Conservation (phyloP, 148 eudicot species). For the Vaccinium macrocarpon region DNA sequence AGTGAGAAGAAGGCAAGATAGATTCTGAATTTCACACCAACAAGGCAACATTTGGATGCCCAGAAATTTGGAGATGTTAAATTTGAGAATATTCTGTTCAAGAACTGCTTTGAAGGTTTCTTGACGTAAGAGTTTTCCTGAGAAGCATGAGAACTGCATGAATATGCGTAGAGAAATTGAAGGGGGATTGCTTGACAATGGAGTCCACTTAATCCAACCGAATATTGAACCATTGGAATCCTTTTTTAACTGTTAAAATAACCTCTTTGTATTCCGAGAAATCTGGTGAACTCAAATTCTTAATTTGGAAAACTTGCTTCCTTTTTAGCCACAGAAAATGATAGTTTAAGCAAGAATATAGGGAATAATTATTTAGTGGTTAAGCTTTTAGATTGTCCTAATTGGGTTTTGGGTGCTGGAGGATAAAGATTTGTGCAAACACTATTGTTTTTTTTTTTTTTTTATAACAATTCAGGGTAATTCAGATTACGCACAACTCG, state of each 20-base stretch:
- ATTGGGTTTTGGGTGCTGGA: neutral
- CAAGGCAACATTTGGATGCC: conserved; percentile 18
- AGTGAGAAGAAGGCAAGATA: neutral
- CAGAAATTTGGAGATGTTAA: neutral
- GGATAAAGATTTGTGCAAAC: too few relatives aligned
- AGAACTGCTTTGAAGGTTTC: neutral
- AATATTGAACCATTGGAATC: neutral
- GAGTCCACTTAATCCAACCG: neutral
- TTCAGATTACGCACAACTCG: too few relatives aligned
- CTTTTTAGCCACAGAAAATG: conserved; percentile 14
- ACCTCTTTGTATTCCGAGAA: neutral
- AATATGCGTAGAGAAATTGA: neutral
- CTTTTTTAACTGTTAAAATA: conserved; percentile 2
- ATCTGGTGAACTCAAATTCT: neutral
- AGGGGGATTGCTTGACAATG: conserved; percentile 7
- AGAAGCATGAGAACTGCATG: neutral
- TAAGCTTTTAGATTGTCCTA: neutral
- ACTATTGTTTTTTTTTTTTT: too few relatives aligned
- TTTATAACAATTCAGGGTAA: too few relatives aligned
- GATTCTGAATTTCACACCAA: neutral
- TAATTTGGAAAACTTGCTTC: conserved; percentile 12
- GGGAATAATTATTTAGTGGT: neutral
- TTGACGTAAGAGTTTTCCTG: conserved; percentile 9
- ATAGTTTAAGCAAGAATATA: conserved; percentile 22
- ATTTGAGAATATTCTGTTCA: neutral